Evolutionary conservation across 208 protist species (phyloP).

Genomic region (Trypanosoma avium): DNA sequence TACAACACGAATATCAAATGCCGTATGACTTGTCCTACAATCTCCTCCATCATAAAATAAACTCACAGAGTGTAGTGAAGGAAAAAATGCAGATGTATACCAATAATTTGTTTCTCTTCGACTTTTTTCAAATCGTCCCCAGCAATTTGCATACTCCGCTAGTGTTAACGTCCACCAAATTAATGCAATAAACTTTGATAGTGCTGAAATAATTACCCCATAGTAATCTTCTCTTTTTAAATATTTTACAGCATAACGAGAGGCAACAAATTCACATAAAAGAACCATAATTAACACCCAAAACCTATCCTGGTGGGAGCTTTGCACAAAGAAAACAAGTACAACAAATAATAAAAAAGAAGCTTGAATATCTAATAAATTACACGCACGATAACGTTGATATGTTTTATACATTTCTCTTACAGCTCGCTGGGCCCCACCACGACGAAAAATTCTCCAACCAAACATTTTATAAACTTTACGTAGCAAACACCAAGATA

Average conservation of each 20-base stretch:
- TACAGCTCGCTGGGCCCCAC: background rate
- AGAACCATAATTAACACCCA: conserved; percentile 8
- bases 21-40: conserved; percentile 3
- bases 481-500: conserved; percentile 9
- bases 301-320: background rate
- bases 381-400: conserved; percentile 11
- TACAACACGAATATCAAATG: conserved; percentile 9
- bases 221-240: conserved; percentile 5
- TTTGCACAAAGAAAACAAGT: conserved; percentile 8
- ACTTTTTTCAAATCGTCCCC: conserved; percentile 6
- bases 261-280: conserved; percentile 11
- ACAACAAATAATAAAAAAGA: conserved; percentile 14
- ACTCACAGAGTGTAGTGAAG: background rate
- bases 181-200: background rate
- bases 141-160: conserved; percentile 11
- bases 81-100: background rate
- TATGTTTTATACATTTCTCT: conserved; percentile 22
- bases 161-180: conserved; percentile 11
- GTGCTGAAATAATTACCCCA: conserved; percentile 1
- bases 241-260: conserved; percentile 15
- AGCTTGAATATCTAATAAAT: background rate
- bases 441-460: conserved; percentile 18
- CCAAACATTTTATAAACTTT: conserved; percentile 17
- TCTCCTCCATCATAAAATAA: conserved; percentile 6
- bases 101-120: background rate